A percentile compares a stretch with the other conserved stretches of the same genome.
Conservation (phyloP, 495 filamentous ascomycete species). For the Lasiosphaeria hispida region DNA sequence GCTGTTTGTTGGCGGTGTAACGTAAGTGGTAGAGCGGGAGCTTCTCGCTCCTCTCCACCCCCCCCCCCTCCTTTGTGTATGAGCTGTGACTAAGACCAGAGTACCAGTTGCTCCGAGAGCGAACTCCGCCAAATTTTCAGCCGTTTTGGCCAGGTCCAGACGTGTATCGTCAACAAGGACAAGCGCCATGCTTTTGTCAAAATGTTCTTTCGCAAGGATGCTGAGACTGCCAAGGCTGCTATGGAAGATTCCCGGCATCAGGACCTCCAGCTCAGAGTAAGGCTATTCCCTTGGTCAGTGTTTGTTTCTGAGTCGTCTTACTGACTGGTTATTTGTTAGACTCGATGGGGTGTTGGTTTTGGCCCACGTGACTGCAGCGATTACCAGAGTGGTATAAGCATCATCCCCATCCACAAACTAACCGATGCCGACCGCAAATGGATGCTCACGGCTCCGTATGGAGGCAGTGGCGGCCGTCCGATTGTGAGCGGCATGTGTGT, state of each 20-base stretch:
- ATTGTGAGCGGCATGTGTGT: conserved; percentile 84
- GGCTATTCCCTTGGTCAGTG: conserved; percentile 29
- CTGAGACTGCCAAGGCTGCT: conserved; percentile 77
- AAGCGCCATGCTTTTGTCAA: conserved; percentile 99
- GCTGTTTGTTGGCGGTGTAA: conserved; percentile 94
- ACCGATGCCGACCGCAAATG: conserved; percentile 97
- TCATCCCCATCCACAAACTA: conserved; percentile 87
- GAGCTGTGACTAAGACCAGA: conserved; percentile 16
- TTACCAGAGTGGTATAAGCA: conserved; percentile 85
- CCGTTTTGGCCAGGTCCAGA: conserved; percentile 83
- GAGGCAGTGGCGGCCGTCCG: conserved; percentile 79
- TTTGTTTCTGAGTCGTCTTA: background rate
- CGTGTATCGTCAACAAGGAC: conserved; percentile 95
- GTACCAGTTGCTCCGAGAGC: conserved; percentile 65
- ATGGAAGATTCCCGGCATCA: conserved; percentile 78
- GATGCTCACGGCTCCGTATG: conserved; percentile 93
- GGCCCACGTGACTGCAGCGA: conserved; percentile 97
- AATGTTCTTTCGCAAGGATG: conserved; percentile 86
- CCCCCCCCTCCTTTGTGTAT: conserved; percentile 15
- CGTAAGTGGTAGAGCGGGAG: conserved; percentile 52
- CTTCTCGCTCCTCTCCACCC: background rate
- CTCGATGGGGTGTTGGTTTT: conserved; percentile 96
- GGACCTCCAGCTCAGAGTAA: conserved; percentile 76
- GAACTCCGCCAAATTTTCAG: conserved; percentile 76
- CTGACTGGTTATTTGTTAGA: conserved; percentile 50